phyloP scores from a whole-genome alignment of 495 filamentous ascomycete genomes.

The Talaromyces trachyspermus region DNA sequence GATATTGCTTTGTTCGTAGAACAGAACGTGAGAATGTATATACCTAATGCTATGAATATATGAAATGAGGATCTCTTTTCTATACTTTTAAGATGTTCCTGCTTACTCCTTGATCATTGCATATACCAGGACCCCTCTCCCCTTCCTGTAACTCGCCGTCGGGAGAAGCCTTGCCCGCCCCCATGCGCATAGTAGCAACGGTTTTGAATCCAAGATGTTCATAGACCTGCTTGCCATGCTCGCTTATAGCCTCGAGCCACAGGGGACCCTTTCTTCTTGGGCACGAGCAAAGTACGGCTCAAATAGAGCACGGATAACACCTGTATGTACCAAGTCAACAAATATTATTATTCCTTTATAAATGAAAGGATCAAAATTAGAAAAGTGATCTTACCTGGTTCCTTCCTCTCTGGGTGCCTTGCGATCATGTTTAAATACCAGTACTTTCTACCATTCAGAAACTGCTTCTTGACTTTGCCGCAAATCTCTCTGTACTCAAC shows the following conservation, averaged over 20 bases:
- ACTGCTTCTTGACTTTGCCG: constrained; percentile 6
- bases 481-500: constrained; percentile 6
- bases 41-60: not conserved
- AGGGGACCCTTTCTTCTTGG: constrained; percentile 5
- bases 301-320: constrained; percentile 11
- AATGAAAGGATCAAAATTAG: too few relatives aligned
- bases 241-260: constrained; percentile 12
- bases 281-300: constrained; percentile 11
- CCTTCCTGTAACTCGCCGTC: constrained; percentile 9
- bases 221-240: constrained; percentile 10
- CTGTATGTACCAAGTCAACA: too few relatives aligned
- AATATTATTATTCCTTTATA: too few relatives aligned
- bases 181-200: constrained; percentile 5
- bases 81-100: not conserved
- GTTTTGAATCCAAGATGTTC: constrained; percentile 10
- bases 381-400: constrained; percentile 8
- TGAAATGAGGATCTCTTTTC: not conserved
- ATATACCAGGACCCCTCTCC: constrained; percentile 16
- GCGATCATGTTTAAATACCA: constrained; percentile 12
- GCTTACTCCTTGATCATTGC: constrained; percentile 20
- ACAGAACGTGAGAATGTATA: not conserved
- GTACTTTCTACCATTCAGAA: constrained; percentile 5
- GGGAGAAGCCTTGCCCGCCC: constrained; percentile 5
- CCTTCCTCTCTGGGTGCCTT: constrained; percentile 10
- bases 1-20: not conserved